Evolutionary conservation across 148 eudicot species (phyloP), one percentile per base, ranked within the genome.

Genomic region (Amaranthus hypochondriacus): DNA sequence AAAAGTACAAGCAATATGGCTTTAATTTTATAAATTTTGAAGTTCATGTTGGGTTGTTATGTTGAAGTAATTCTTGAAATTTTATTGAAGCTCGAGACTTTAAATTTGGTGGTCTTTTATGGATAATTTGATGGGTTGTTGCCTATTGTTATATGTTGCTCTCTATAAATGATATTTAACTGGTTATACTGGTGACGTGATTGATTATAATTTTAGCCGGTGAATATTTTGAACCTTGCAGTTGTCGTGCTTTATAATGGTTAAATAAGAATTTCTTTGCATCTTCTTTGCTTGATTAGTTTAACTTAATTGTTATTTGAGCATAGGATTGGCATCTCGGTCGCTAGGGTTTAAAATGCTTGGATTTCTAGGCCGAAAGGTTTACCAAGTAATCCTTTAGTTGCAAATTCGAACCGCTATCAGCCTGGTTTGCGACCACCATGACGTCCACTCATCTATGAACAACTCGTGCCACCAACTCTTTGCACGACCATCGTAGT

Each of bases 221-320:
- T 50, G 51, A 7, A 47, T 69, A 65, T 48, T 62, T 62, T 18
- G 9, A 63, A 62, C 56, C 7, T n/a, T 53, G 47, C 15, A 53
- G 53, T n/a, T 53, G 47, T 10, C 61, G 51, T 18, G 73, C 72
- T 47, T 18, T 18, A 18, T 18, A 21, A 47, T 13, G 52, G 9
- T 69, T 76, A 47, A 76, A 76, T 76, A 69, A 69, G 39, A 53
- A 14, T 14, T 39, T 7, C 49, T 54, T 9, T 73, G 68, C 7
- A 47, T 43, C 18, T 56, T 9, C 72, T 55, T 68, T 21, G 44
- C 7, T 56, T 9, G 11, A 11, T 4, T 3, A 14, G 15, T 56
- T 4, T 0, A 0, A 11, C 15, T 0, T 13, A 56, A 9, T 56
- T 4, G 12, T 9, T 5, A 15, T 6, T 56, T 56, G 39, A 28